These are phyloP conservation scores for Russula compacta DNA, from an alignment of 768 basidiomycete species.

Conservation along the genomic window DNA sequence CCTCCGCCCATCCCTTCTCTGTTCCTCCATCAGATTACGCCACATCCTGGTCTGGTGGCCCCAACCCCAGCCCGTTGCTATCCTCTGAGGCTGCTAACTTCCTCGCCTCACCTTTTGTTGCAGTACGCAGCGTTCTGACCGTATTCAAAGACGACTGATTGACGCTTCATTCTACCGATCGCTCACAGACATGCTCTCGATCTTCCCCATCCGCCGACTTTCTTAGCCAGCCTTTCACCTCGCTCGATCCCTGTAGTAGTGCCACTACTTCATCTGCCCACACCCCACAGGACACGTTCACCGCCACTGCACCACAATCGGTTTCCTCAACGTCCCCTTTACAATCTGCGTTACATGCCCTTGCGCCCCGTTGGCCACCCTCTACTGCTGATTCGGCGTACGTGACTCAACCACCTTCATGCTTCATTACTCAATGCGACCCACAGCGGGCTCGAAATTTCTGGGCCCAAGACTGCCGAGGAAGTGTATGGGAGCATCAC, in stretches of 20 bases:
- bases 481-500: constrained; percentile 58
- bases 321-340: background rate
- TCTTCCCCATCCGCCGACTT: constrained; percentile 10
- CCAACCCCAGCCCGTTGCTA: background rate
- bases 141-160: constrained; percentile 3
- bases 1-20: constrained; percentile 6
- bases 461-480: constrained; percentile 19
- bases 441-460: constrained; percentile 11
- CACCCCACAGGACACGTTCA: constrained; percentile 1
- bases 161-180: background rate
- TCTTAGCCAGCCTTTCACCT: constrained; percentile 5
- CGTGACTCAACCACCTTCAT: background rate
- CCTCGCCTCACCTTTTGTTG: constrained; percentile 4
- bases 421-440: constrained; percentile 6
- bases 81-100: constrained; percentile 9
- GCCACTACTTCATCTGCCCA: background rate
- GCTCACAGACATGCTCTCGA: background rate
- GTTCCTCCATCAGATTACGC: constrained; percentile 7
- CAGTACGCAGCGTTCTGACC: background rate
- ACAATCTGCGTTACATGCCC: constrained; percentile 9
- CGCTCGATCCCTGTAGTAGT: constrained; percentile 4
- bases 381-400: constrained; percentile 17
- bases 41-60: constrained; percentile 6
- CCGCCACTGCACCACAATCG: background rate
- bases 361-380: constrained; percentile 18